These are phyloP conservation scores for Entophlyctis luteolus DNA, from an alignment of 192 early-diverging fungal species.

Conservation along the genomic window DNA sequence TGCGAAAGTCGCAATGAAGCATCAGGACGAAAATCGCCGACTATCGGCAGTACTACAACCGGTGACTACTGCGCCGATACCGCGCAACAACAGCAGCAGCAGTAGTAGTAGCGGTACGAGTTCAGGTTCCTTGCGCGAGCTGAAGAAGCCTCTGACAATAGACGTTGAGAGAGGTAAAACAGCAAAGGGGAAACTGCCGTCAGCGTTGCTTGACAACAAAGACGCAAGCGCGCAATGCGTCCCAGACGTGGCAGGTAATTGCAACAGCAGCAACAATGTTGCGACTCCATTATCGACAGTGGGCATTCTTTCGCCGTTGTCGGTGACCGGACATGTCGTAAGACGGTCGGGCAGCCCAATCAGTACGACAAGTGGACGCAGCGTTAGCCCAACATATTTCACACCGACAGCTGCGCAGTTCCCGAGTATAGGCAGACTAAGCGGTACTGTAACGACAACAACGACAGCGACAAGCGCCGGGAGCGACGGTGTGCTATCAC, in stretches of 20 bases:
- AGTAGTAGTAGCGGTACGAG: neutral
- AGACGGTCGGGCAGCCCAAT: neutral
- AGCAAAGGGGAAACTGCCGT: neutral
- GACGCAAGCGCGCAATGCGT: neutral
- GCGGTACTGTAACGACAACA: neutral
- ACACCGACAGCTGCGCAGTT: neutral
- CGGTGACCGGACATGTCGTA: neutral
- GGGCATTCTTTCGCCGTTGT: neutral
- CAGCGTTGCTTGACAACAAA: neutral
- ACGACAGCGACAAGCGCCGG: neutral
- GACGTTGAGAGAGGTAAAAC: slow-evolving; percentile 15
- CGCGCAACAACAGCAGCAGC: neutral
- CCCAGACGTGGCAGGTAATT: neutral
- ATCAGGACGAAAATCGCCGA: no score
- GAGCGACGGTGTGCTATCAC: slow-evolving; percentile 14
- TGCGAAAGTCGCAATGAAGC: no score
- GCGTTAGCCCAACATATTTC: neutral
- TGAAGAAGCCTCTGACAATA: slow-evolving; percentile 6
- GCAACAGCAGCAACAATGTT: neutral
- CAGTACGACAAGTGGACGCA: neutral
- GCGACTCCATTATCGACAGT: no score
- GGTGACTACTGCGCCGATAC: neutral
- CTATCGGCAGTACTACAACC: neutral
- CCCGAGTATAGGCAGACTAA: neutral
- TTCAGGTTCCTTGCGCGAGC: no score